Evolutionary conservation across 306 rosid genomes (phyloP).

Genomic region (Vigna trinervia): DNA sequence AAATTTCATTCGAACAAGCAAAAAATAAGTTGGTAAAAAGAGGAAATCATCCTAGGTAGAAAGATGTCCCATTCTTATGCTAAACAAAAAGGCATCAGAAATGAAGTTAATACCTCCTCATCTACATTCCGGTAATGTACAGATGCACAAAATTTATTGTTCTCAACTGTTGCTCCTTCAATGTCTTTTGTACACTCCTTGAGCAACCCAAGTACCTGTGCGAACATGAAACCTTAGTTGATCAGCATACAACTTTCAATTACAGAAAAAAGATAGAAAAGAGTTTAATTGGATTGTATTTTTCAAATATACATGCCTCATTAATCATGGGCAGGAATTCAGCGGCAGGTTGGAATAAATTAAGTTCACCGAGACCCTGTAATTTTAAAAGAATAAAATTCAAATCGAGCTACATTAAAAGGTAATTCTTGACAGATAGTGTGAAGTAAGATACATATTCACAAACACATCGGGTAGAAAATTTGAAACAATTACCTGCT

Average conservation of each 20-base stretch:
- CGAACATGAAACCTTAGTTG: conserved; percentile 34
- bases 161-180: conserved; percentile 80
- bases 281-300: not conserved
- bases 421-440: not conserved
- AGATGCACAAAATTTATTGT: conserved; percentile 88
- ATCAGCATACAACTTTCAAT: conserved; percentile 22
- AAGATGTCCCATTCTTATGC: not conserved
- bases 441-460: conserved; percentile 5
- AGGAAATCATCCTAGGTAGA: not conserved
- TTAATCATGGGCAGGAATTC: conserved; percentile 79
- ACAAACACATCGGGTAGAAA: not conserved
- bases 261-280: conserved; percentile 29
- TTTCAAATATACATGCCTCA: conserved; percentile 57
- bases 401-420: not conserved
- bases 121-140: conserved; percentile 95
- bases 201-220: conserved; percentile 68
- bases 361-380: conserved; percentile 81
- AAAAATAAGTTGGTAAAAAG: not conserved
- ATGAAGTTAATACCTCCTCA: conserved; percentile 62
- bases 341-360: conserved; percentile 88
- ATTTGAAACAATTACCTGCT: conserved; percentile 54
- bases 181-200: conserved; percentile 69
- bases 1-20: not conserved
- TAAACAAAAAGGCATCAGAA: conserved; percentile 12
- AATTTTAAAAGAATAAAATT: conserved; percentile 22